Conservation (phyloP, 257 asterid genomes). For the Capsicum rhomboideum region DNA sequence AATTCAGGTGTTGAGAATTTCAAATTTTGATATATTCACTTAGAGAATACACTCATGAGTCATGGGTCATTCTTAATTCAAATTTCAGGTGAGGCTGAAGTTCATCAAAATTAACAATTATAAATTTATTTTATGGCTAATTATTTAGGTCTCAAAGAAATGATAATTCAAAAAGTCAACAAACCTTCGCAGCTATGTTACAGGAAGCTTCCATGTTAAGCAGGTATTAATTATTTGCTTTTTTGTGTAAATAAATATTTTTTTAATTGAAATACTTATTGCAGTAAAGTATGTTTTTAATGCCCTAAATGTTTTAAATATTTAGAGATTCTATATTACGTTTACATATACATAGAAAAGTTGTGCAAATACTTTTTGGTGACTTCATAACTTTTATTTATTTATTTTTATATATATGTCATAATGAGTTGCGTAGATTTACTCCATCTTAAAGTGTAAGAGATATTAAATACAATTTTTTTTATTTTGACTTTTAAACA, state of each 20-base stretch:
- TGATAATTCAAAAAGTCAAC: not conserved
- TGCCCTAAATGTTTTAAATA: not conserved
- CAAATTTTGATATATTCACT: no score
- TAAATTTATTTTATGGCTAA: not conserved
- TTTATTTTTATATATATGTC: no score
- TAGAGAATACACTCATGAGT: no score
- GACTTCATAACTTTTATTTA: no score
- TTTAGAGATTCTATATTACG: not conserved
- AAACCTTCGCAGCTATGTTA: not conserved
- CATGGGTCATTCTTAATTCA: no score
- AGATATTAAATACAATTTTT: no score
- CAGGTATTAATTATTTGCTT: not conserved
- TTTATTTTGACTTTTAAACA: no score
- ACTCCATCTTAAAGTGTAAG: no score
- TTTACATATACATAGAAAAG: no score
- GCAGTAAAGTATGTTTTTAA: not conserved
- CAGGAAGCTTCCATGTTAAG: not conserved
- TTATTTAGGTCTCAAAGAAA: not conserved
- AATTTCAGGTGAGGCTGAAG: not conserved
- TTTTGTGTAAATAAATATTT: not conserved
- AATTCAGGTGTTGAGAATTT: no score
- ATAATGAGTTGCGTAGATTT: no score
- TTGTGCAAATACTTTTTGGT: no score
- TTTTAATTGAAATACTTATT: not conserved
- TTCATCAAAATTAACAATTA: not conserved